Conservation (phyloP, 768 basidiomycete species). For the Exidia glandulosa region DNA sequence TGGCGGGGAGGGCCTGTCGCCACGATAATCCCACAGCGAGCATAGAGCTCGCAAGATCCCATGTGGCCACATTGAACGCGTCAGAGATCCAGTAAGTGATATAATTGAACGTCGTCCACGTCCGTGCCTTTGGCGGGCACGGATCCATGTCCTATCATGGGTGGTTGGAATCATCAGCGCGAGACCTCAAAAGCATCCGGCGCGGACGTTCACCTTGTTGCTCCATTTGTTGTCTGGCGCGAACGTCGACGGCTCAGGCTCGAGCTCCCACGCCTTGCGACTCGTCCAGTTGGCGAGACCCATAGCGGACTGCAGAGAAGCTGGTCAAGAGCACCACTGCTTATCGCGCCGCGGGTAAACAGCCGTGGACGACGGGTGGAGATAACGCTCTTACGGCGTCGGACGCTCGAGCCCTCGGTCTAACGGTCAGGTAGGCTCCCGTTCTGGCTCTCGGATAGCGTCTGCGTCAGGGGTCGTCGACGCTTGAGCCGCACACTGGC, state of each 20-base stretch:
- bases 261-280: slow-evolving; percentile 32
- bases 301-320: not conserved
- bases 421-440: too few relatives aligned
- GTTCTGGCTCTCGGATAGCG: too few relatives aligned
- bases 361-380: too few relatives aligned
- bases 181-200: too few relatives aligned
- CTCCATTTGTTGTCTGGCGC: slow-evolving; percentile 50
- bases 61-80: slow-evolving; percentile 11
- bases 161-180: not conserved
- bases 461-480: too few relatives aligned
- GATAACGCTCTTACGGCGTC: too few relatives aligned
- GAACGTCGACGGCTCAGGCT: slow-evolving; percentile 42
- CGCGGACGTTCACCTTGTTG: slow-evolving; percentile 44
- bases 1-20: slow-evolving; percentile 41
- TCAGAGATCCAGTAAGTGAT: slow-evolving; percentile 42
- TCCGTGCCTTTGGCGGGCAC: slow-evolving; percentile 46
- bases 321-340: not conserved
- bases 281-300: not conserved
- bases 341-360: too few relatives aligned
- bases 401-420: too few relatives aligned
- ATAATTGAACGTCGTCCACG: slow-evolving; percentile 62
- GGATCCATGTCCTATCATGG: slow-evolving; percentile 40
- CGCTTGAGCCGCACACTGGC: too few relatives aligned
- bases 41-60: slow-evolving; percentile 54
- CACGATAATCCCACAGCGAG: slow-evolving; percentile 65